phyloP scores from a whole-genome alignment of 1,284 basidiomycete species.

The Ustilago xerochloae region DNA sequence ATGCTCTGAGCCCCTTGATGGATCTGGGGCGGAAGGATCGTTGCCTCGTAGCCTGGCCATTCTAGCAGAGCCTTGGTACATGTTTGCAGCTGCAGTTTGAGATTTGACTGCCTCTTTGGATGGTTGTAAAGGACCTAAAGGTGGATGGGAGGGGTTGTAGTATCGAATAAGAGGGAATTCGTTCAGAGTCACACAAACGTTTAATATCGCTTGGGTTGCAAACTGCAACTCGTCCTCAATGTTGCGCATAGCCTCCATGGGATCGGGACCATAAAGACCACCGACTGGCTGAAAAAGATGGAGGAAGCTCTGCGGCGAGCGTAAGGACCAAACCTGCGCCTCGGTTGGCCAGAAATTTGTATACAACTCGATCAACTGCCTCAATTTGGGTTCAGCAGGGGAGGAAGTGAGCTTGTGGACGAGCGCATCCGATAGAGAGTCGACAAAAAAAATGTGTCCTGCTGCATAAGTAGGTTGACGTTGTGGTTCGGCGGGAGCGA shows the following conservation, averaged over 20 bases:
- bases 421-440: slow-evolving; percentile 74
- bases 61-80: slow-evolving; percentile 49
- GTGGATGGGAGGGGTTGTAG: slow-evolving; percentile 83
- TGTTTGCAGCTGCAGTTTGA: slow-evolving; percentile 44
- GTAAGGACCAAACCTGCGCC: slow-evolving; percentile 61
- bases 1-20: slow-evolving; percentile 41
- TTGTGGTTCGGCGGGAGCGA: slow-evolving; percentile 49
- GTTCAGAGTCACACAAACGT: slow-evolving; percentile 88
- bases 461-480: slow-evolving; percentile 77
- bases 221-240: slow-evolving; percentile 65
- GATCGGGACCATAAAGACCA: slow-evolving; percentile 71
- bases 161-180: slow-evolving; percentile 96
- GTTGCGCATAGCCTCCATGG: slow-evolving; percentile 49
- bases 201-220: slow-evolving; percentile 69
- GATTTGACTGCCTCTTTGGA: slow-evolving; percentile 46
- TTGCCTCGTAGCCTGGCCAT: slow-evolving; percentile 52
- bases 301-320: slow-evolving; percentile 54
- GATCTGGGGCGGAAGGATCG: slow-evolving; percentile 20
- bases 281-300: slow-evolving; percentile 49
- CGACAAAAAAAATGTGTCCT: slow-evolving; percentile 94
- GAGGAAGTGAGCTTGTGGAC: slow-evolving; percentile 63
- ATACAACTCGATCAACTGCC: slow-evolving; percentile 66
- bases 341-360: slow-evolving; percentile 62
- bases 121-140: slow-evolving; percentile 77
- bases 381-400: slow-evolving; percentile 59